A percentile compares a stretch with the other conserved stretches of the same genome.
phyloP scores from a whole-genome alignment of 352 stramenopile species.

The Pythium aristosporum region DNA sequence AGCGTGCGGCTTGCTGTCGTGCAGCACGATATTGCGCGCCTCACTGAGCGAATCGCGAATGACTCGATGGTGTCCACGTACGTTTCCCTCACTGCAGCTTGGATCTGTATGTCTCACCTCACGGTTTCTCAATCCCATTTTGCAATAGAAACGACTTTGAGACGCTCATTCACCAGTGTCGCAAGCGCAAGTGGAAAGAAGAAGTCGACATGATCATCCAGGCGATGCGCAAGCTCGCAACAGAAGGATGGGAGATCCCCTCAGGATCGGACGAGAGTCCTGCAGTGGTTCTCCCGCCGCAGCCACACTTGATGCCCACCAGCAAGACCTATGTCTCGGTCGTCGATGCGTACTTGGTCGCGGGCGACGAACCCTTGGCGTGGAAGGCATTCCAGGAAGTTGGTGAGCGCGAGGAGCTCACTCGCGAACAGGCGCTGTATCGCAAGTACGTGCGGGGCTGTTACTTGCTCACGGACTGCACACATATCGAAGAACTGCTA shows the following conservation, averaged over 20 bases:
- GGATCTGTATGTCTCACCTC: background rate
- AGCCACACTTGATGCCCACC: constrained; percentile 56
- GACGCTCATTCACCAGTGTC: constrained; percentile 79
- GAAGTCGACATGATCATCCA: constrained; percentile 59
- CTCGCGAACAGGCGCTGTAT: constrained; percentile 49
- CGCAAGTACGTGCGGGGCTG: constrained; percentile 72
- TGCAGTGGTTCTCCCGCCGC: constrained; percentile 22
- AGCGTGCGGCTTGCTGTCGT: constrained; percentile 66
- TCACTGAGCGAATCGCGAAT: constrained; percentile 49
- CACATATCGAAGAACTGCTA: constrained; percentile 59
- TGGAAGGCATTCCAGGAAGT: constrained; percentile 64
- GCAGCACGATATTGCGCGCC: constrained; percentile 63
- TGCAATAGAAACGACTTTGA: constrained; percentile 72
- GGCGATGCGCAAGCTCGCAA: constrained; percentile 48
- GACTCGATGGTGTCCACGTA: constrained; percentile 61
- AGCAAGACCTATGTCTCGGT: constrained; percentile 70
- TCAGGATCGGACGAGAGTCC: background rate
- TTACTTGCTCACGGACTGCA: constrained; percentile 61
- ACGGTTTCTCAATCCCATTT: too few species aligned
- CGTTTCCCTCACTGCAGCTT: constrained; percentile 8
- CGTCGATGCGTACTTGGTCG: constrained; percentile 76
- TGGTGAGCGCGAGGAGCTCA: constrained; percentile 33
- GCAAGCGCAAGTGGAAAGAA: constrained; percentile 82
- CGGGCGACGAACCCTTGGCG: constrained; percentile 50
- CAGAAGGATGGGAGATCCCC: constrained; percentile 37